These are phyloP conservation scores for Ceratocystis destructans DNA, from an alignment of 2,329 filamentous ascomycete genomes.

Conservation along the genomic window DNA sequence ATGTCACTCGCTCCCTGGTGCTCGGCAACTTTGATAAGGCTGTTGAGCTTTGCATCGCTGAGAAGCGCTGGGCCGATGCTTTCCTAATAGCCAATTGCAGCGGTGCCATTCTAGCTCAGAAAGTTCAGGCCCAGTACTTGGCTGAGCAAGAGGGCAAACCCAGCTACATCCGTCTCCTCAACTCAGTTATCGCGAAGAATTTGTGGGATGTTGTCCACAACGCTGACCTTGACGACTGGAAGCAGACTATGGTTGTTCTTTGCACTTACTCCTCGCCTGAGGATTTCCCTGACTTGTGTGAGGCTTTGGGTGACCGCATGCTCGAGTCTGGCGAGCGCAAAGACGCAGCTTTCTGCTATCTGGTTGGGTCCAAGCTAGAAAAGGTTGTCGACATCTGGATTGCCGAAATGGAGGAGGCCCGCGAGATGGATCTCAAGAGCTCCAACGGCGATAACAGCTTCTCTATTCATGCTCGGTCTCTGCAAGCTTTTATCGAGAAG, in stretches of 20 bases:
- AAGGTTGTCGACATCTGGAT: constrained; percentile 96
- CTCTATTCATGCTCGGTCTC: constrained; percentile 73
- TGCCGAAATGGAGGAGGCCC: constrained; percentile 70
- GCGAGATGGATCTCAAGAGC: constrained; percentile 59
- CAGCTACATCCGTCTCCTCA: constrained; percentile 80
- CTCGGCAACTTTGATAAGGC: constrained; percentile 84
- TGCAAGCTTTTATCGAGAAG: constrained; percentile 96
- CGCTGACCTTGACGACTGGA: constrained; percentile 85
- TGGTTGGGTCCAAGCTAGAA: constrained; percentile 90
- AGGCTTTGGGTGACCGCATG: constrained; percentile 83
- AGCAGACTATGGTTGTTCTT: constrained; percentile 87
- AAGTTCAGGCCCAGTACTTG: constrained; percentile 83
- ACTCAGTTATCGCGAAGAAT: constrained; percentile 89
- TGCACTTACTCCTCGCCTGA: constrained; percentile 88
- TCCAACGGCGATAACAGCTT: constrained; percentile 65
- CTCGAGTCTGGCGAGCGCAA: constrained; percentile 65
- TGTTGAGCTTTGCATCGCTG: constrained; percentile 73
- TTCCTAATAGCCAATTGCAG: constrained; percentile 98
- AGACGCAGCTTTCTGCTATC: constrained; percentile 91
- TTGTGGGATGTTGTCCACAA: constrained; percentile 98
- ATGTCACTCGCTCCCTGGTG: constrained; percentile 76
- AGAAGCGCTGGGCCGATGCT: constrained; percentile 84
- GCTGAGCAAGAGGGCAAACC: constrained; percentile 68
- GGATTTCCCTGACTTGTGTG: constrained; percentile 90
- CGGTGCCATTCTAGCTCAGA: constrained; percentile 83